These are phyloP conservation scores for Nematocida major DNA, from an alignment of 371 early-diverging fungal species.

Conservation along the genomic window DNA sequence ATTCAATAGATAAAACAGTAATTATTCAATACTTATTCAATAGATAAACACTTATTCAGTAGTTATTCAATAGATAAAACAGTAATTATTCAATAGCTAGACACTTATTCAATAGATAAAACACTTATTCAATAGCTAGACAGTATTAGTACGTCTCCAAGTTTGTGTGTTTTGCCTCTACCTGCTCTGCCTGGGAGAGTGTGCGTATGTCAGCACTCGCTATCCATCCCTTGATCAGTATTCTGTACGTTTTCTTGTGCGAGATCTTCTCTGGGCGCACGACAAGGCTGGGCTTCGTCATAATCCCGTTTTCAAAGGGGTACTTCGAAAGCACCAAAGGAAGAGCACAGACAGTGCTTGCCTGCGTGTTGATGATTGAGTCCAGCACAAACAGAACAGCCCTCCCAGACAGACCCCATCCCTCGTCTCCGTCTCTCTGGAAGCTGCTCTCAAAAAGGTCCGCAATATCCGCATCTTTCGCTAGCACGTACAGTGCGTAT, in stretches of 20 bases:
- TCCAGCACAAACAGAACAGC: conserved; percentile 43
- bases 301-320: conserved; percentile 17
- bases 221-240: neutral
- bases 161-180: neutral
- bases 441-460: conserved; percentile 9
- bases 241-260: neutral
- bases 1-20: no score
- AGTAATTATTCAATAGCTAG: no score
- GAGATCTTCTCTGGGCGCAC: conserved; percentile 1
- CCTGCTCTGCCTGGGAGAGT: neutral
- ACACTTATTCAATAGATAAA: neutral
- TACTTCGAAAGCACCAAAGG: conserved; percentile 35
- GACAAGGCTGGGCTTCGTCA: neutral
- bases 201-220: neutral
- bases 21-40: no score
- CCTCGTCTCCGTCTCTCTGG: neutral
- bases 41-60: no score
- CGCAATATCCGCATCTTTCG: neutral
- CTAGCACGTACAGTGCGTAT: conserved; percentile 5
- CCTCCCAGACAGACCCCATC: neutral
- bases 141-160: neutral
- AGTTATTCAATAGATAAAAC: no score
- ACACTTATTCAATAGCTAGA: neutral
- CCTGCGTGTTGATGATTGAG: conserved; percentile 18
- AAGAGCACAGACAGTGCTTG: conserved; percentile 4